Evolutionary conservation across 106 monocot species (phyloP).

Genomic region (Chionographis japonica): DNA sequence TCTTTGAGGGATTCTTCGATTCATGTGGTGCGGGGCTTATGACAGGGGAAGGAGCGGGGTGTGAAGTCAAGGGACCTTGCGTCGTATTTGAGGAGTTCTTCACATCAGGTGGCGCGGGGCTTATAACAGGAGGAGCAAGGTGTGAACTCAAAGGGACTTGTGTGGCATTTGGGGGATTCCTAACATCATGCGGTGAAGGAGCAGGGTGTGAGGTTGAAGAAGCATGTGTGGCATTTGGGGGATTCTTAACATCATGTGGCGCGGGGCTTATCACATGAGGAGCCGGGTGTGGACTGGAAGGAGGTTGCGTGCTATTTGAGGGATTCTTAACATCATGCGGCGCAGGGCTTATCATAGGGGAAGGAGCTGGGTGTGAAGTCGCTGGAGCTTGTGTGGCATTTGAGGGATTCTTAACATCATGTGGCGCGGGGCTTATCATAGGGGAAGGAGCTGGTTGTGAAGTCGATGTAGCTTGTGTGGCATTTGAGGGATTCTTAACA

Average conservation of each 20-base stretch:
- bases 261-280: slow-evolving; percentile 4
- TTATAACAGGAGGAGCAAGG: neutral
- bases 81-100: neutral
- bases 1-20: neutral
- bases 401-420: neutral
- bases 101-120: neutral
- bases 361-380: neutral
- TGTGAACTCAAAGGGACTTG: neutral
- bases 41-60: neutral
- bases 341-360: too few relatives aligned
- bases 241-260: neutral
- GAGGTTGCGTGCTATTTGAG: too few relatives aligned
- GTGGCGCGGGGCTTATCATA: neutral
- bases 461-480: neutral
- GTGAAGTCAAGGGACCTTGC: neutral
- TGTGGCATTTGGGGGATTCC: neutral
- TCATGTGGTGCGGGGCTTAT: slow-evolving; percentile 11
- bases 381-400: neutral
- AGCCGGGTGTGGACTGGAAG: neutral
- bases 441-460: neutral
- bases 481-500: neutral
- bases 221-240: neutral
- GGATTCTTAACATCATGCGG: too few relatives aligned
- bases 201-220: neutral
- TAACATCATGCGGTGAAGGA: too few relatives aligned